These are phyloP conservation scores for Mucor circinelloides DNA, from an alignment of 371 early-diverging fungal species.

Conservation along the genomic window DNA sequence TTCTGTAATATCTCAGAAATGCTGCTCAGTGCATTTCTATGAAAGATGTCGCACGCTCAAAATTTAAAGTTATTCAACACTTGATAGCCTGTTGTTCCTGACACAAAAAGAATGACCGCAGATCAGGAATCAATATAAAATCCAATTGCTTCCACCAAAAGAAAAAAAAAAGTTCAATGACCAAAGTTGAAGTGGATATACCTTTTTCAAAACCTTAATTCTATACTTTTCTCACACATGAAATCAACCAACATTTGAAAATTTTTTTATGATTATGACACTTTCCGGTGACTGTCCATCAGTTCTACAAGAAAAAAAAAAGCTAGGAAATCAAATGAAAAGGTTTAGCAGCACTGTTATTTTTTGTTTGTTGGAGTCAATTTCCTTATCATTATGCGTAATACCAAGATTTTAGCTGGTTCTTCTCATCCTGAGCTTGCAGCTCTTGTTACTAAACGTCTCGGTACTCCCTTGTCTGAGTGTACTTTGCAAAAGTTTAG, in stretches of 20 bases:
- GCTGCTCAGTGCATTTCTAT: too few species aligned
- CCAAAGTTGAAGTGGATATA: too few species aligned
- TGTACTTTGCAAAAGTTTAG: constrained; percentile 75
- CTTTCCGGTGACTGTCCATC: neutral
- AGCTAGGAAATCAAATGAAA: neutral
- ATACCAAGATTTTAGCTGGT: constrained; percentile 92
- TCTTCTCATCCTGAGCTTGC: constrained; percentile 94
- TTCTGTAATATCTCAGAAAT: too few species aligned
- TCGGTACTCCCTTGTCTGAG: constrained; percentile 79
- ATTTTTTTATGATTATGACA: neutral
- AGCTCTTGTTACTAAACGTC: constrained; percentile 73
- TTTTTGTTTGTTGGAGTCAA: neutral
- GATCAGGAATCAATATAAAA: too few species aligned
- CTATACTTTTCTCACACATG: too few species aligned
- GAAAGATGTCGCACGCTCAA: too few species aligned
- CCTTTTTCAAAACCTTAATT: too few species aligned
- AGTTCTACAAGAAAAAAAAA: neutral
- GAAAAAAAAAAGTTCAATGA: too few species aligned
- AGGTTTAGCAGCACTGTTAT: neutral
- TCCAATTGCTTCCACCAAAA: too few species aligned
- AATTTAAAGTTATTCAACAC: too few species aligned
- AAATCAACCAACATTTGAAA: neutral
- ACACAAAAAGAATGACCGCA: too few species aligned
- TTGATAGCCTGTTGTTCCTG: too few species aligned
- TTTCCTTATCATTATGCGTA: constrained; percentile 59